These are phyloP conservation scores for Beauveria pseudobassiana DNA, from an alignment of 2,329 filamentous ascomycete species.

Conservation along the genomic window DNA sequence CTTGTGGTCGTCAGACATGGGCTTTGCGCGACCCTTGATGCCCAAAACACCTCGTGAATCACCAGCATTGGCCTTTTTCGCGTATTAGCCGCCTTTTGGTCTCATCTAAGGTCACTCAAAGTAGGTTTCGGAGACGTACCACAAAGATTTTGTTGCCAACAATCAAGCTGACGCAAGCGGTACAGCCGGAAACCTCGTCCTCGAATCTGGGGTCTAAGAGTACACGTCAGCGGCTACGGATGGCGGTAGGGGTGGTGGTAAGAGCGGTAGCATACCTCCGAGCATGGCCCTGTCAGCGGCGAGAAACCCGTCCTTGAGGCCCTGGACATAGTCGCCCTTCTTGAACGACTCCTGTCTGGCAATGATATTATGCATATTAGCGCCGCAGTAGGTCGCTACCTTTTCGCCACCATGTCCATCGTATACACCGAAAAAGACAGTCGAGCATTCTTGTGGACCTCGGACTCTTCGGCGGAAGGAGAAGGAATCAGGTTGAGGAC, in stretches of 20 bases:
- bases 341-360: constrained; percentile 93
- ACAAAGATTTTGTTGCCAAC: constrained; percentile 90
- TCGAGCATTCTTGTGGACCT: constrained; percentile 59
- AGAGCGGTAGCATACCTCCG: constrained; percentile 58
- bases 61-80: constrained; percentile 78
- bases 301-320: constrained; percentile 93
- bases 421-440: constrained; percentile 97
- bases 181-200: constrained; percentile 97
- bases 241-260: neutral
- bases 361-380: constrained; percentile 89
- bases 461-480: constrained; percentile 42
- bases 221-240: neutral
- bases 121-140: constrained; percentile 51
- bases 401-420: constrained; percentile 97
- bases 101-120: neutral
- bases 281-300: constrained; percentile 94
- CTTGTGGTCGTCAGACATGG: constrained; percentile 98
- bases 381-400: constrained; percentile 86
- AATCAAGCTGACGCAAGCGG: constrained; percentile 83
- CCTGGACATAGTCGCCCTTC: constrained; percentile 85
- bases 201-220: constrained; percentile 84
- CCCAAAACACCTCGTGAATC: constrained; percentile 93
- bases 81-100: constrained; percentile 10
- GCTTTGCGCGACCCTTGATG: constrained; percentile 95
- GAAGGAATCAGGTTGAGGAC: constrained; percentile 75